Evolutionary conservation across 2,329 filamentous ascomycete species (phyloP).

Genomic region (Purpureocillium lavendulum): DNA sequence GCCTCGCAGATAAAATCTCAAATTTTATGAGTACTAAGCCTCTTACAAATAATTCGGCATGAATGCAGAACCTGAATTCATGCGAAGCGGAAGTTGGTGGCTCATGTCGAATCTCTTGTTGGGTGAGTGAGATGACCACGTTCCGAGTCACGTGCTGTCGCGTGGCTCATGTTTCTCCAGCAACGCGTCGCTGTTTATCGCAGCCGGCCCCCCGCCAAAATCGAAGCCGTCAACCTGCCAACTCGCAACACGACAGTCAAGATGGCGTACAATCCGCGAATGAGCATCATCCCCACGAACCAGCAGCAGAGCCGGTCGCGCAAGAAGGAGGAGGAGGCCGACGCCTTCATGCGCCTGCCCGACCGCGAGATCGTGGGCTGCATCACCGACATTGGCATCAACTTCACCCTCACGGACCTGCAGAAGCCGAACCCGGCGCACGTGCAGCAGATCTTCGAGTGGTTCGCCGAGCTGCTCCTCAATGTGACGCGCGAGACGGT

Average conservation of each 20-base stretch:
- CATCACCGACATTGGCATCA: conserved; percentile 93
- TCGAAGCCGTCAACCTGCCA: neutral
- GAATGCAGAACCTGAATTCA: no score
- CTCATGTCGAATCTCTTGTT: no score
- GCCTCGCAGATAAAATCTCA: no score
- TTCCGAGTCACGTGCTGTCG: neutral
- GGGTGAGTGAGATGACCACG: no score
- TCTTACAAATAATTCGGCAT: no score
- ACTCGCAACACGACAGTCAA: conserved; percentile 8
- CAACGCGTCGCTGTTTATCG: conserved; percentile 5
- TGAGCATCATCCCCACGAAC: conserved; percentile 50
- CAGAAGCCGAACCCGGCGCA: conserved; percentile 91
- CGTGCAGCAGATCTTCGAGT: conserved; percentile 96
- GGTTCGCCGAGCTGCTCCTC: conserved; percentile 89
- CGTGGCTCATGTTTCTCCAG: conserved; percentile 4
- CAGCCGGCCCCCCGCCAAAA: neutral
- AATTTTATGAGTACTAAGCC: no score
- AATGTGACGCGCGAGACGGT: conserved; percentile 90
- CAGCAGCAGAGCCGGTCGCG: conserved; percentile 42
- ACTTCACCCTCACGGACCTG: conserved; percentile 77
- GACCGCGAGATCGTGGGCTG: conserved; percentile 87
- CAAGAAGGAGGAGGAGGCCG: conserved; percentile 51
- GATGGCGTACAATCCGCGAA: conserved; percentile 52
- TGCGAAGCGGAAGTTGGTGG: no score
- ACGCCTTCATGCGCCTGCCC: conserved; percentile 51